Evolutionary conservation across 495 filamentous ascomycete species (phyloP).

Genomic region (Neurospora sp.): DNA sequence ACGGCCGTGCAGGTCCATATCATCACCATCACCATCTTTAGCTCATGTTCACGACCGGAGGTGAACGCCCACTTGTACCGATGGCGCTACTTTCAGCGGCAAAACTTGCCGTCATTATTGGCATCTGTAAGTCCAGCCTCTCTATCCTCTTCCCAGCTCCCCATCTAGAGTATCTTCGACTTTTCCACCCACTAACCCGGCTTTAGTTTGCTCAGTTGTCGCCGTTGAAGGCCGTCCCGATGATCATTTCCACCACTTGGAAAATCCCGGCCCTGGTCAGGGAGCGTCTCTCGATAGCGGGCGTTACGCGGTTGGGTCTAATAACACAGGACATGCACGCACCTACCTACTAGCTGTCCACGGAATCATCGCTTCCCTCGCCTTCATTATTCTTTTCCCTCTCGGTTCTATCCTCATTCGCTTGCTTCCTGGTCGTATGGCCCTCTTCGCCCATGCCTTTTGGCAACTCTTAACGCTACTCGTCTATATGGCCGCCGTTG

Average conservation of each 20-base stretch:
- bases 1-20: neutral
- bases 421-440: constrained; percentile 24
- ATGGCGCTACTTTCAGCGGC: neutral
- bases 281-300: too few species aligned
- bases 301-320: too few species aligned
- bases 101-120: neutral
- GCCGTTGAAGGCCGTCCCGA: neutral
- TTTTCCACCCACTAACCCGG: neutral
- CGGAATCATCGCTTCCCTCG: constrained; percentile 30
- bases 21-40: neutral
- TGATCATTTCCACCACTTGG: neutral
- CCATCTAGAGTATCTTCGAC: neutral
- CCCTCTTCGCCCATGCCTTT: constrained; percentile 37
- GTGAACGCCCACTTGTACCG: neutral
- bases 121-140: neutral
- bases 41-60: neutral
- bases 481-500: constrained; percentile 44
- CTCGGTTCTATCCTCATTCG: constrained; percentile 45
- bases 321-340: too few species aligned
- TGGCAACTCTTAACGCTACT: constrained; percentile 45
- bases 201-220: neutral
- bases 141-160: neutral
- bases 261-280: too few species aligned
- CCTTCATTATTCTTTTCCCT: constrained; percentile 45
- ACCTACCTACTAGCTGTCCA: constrained; percentile 21